Evolutionary conservation across 139 green algal genomes (phyloP).

Genomic region (Bryopsis sp.): DNA sequence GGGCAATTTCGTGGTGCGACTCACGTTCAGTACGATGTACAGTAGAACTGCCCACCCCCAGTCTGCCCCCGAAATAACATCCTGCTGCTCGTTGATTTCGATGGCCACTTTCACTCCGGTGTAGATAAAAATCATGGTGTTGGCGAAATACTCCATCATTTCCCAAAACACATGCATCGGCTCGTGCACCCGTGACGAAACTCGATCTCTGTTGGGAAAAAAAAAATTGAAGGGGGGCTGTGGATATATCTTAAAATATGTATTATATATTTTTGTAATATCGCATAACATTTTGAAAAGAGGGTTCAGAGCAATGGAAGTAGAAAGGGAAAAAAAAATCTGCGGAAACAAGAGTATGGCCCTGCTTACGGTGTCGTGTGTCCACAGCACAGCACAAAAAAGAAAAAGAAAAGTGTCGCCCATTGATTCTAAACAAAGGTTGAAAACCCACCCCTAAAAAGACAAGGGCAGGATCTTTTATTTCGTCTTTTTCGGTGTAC

Average conservation of each 20-base stretch:
- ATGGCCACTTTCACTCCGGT: slow-evolving; percentile 43
- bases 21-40: slow-evolving; percentile 32
- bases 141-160: slow-evolving; percentile 49
- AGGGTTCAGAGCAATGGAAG: neutral
- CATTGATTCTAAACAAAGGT: slow-evolving; percentile 40
- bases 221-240: too few relatives aligned
- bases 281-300: neutral
- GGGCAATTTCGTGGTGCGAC: too few relatives aligned
- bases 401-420: slow-evolving; percentile 59
- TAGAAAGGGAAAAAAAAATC: neutral
- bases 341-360: neutral
- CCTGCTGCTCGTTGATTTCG: neutral
- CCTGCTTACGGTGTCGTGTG: neutral
- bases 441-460: slow-evolving; percentile 26
- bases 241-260: too few relatives aligned
- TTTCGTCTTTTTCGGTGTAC: too few relatives aligned
- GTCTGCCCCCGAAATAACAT: slow-evolving; percentile 21
- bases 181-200: slow-evolving; percentile 29
- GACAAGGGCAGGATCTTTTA: slow-evolving; percentile 31
- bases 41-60: slow-evolving; percentile 38
- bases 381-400: slow-evolving; percentile 36
- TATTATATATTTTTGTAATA: too few relatives aligned
- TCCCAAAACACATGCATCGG: slow-evolving; percentile 51
- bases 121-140: slow-evolving; percentile 64
- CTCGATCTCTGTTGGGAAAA: slow-evolving; percentile 21